Base-by-base conservation (phyloP, 345 rosid genomes). In the Sisymbrium altissimum region DNA sequence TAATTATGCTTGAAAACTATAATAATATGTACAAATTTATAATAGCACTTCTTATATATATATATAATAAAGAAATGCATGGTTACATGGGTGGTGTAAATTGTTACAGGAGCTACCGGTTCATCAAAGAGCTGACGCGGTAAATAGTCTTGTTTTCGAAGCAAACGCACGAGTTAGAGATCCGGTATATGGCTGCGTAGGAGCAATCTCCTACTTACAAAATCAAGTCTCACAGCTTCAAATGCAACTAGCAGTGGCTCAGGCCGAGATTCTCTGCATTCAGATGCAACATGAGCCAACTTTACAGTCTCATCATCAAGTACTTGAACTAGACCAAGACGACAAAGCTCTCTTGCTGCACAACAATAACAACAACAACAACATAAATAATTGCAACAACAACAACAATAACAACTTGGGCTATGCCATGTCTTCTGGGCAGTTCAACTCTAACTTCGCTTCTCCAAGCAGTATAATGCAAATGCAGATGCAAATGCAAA, bases 121-220 rank as follows among this genome's bases (percentile, higher is more conserved):
- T 55, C 84, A 86, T 19, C 95, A 91, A 72, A 84, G 97, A 73
- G 93, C 85, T 11, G 97, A 91, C 59, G 91, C 97, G 0, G 97
- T 89, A 43, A 87, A 87, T 57, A 91, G 97, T 75, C 61, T 91
- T 68, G 95, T 91, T 17, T 91, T 86, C 17, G 97, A 91, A 78
- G 95, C 97, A 27, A 89, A 84, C 52, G 95, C 95, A 17, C 75
- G 97, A 74, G 85, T 87, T 48, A 80, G 92, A 75, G 97, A 91
- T 79, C 97, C 97, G 0, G 95, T 91, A 1, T 89, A 91, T 30
- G 97, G 97, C 9, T 89, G 95, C 41, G 95, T 85, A 10, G 97
- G 97, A 40, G 95, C 91, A 45, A 91, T 91, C 67, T 86, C 96
- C 3, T 86, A 78, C 75, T 81, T 91, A 25, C 93, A 91, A 70